Percentiles rank a stretch among this genome's conserved stretches.
These are phyloP conservation scores for Apophysomyces ossiformis DNA, from an alignment of 371 early-diverging fungal species.

Conservation along the genomic window DNA sequence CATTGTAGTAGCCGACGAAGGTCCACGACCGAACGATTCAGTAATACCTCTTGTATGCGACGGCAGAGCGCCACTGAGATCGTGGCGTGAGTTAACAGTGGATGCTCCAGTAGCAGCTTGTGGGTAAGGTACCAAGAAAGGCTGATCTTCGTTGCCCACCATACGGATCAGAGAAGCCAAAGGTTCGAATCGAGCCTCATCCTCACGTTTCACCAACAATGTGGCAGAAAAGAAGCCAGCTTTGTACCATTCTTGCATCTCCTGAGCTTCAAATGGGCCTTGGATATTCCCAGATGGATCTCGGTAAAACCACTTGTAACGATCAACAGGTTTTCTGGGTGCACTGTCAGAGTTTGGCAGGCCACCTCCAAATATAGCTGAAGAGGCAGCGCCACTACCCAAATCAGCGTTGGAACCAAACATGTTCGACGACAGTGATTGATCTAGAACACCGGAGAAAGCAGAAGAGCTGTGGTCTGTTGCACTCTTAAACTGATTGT, in stretches of 20 bases:
- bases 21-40: slow-evolving; percentile 32
- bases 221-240: slow-evolving; percentile 79
- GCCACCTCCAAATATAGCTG: slow-evolving; percentile 17
- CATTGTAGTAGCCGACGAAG: slow-evolving; percentile 20
- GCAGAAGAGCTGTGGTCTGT: background rate
- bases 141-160: slow-evolving; percentile 66
- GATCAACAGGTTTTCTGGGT: slow-evolving; percentile 43
- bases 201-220: slow-evolving; percentile 75
- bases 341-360: slow-evolving; percentile 20
- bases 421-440: background rate
- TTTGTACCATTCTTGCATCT: slow-evolving; percentile 90
- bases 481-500: slow-evolving; percentile 12
- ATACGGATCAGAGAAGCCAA: slow-evolving; percentile 63
- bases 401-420: background rate
- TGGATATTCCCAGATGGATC: slow-evolving; percentile 81
- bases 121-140: slow-evolving; percentile 59
- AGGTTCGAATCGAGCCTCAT: slow-evolving; percentile 72
- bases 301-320: slow-evolving; percentile 77
- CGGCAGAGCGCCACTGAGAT: slow-evolving; percentile 17
- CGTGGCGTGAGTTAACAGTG: background rate
- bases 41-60: slow-evolving; percentile 18
- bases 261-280: slow-evolving; percentile 80
- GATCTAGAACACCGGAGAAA: slow-evolving; percentile 2
- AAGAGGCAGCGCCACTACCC: slow-evolving; percentile 14
- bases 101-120: slow-evolving; percentile 14